A percentile compares a stretch with the other conserved stretches of the same genome.
These are phyloP conservation scores for Solanum rostratum DNA, from an alignment of 257 asterid genomes.

Conservation along the genomic window DNA sequence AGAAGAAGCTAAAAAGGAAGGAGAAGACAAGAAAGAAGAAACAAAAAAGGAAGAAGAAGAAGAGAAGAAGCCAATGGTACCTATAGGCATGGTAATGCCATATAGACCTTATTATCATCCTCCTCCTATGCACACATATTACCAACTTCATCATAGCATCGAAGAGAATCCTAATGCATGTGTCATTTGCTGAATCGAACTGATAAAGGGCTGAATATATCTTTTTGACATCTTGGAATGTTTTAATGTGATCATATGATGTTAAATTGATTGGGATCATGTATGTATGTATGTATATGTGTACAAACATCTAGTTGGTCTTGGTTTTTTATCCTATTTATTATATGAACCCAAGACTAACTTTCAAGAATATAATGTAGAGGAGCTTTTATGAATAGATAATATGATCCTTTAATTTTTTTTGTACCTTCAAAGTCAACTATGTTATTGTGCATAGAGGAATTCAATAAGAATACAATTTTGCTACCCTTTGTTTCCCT, in stretches of 20 bases:
- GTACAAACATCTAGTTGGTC: background rate
- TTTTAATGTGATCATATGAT: background rate
- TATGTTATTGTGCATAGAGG: background rate
- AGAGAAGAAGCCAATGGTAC: constrained; percentile 6
- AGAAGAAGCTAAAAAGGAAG: constrained; percentile 7
- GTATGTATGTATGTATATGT: background rate
- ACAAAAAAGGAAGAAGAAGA: constrained; percentile 17
- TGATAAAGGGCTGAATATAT: too few species aligned
- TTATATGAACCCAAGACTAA: constrained; percentile 1
- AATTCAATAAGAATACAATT: background rate
- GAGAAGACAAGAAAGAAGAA: constrained; percentile 11
- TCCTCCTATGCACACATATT: background rate
- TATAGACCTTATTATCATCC: constrained; percentile 30
- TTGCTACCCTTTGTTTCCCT: background rate
- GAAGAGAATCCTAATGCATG: constrained; percentile 86
- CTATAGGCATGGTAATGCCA: constrained; percentile 30
- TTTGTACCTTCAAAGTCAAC: background rate
- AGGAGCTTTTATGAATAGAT: background rate
- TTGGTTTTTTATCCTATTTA: constrained; percentile 1
- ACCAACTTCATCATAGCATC: constrained; percentile 40
- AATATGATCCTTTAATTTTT: background rate
- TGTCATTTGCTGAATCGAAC: constrained; percentile 19
- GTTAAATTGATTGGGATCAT: background rate
- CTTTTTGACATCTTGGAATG: background rate
- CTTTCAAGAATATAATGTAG: background rate